Evolutionary conservation across 257 asterid genomes (phyloP).

Genomic region (Anisodus acutangulus): DNA sequence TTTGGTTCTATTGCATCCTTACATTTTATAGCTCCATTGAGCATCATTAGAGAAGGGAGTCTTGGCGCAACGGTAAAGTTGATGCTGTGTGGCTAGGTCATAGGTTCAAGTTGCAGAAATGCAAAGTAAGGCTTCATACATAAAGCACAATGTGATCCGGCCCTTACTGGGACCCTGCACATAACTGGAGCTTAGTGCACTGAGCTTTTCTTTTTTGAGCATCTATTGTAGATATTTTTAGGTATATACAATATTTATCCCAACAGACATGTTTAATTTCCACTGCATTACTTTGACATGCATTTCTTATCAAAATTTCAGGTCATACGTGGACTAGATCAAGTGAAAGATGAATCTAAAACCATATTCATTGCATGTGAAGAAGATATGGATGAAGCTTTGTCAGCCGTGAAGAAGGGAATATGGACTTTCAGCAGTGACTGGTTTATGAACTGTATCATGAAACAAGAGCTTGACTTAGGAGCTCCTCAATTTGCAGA

Average conservation of each 20-base stretch:
- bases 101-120: neutral
- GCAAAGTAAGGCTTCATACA: neutral
- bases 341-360: slow-evolving; percentile 53
- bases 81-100: neutral
- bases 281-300: neutral
- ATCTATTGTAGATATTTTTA: neutral
- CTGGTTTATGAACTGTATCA: slow-evolving; percentile 84
- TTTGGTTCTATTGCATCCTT: neutral
- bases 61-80: neutral
- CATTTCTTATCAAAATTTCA: slow-evolving; percentile 32
- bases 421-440: slow-evolving; percentile 72
- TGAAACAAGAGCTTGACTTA: slow-evolving; percentile 85
- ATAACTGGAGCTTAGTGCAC: neutral
- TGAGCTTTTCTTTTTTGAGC: neutral
- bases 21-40: neutral
- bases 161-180: neutral
- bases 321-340: slow-evolving; percentile 54
- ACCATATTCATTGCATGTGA: slow-evolving; percentile 77
- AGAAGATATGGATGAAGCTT: slow-evolving; percentile 82
- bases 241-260: neutral
- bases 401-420: slow-evolving; percentile 66
- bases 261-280: neutral
- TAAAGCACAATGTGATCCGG: neutral
- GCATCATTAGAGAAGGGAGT: neutral
- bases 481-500: slow-evolving; percentile 83